Percentiles rank a stretch among this genome's conserved stretches.
phyloP scores from a whole-genome alignment of 2,329 filamentous ascomycete genomes.

The Davidsoniella eucalypti region DNA sequence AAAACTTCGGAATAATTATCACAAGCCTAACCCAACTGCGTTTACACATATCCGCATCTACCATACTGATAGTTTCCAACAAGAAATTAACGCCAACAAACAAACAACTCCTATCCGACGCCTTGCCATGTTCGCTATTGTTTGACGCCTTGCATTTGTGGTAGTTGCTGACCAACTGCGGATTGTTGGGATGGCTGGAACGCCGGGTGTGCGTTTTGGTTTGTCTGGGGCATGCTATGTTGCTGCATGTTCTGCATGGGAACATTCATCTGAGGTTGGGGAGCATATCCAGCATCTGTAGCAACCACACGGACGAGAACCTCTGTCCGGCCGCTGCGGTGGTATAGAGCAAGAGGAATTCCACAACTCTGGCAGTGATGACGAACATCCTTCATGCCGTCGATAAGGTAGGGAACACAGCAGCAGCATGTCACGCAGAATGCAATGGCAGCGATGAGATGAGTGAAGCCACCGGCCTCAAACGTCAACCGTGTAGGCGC shows the following conservation, averaged over 20 bases:
- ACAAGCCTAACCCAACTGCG: too few relatives aligned
- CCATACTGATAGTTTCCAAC: too few relatives aligned
- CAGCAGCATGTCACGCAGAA: slow-evolving; percentile 16
- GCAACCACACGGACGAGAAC: slow-evolving; percentile 14
- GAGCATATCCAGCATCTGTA: background rate
- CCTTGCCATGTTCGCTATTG: too few relatives aligned
- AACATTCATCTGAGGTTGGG: background rate
- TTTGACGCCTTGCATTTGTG: too few relatives aligned
- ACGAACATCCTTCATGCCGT: slow-evolving; percentile 15
- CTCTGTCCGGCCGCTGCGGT: slow-evolving; percentile 17
- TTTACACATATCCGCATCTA: too few relatives aligned
- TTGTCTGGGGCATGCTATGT: background rate
- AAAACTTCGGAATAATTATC: too few relatives aligned
- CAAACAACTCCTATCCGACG: too few relatives aligned
- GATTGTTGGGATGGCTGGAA: too few relatives aligned
- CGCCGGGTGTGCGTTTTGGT: too few relatives aligned
- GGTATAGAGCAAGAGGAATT: slow-evolving; percentile 16
- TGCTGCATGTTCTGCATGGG: background rate
- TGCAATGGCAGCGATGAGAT: slow-evolving; percentile 14
- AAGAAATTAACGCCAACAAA: too few relatives aligned
- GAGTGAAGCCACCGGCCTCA: slow-evolving; percentile 14
- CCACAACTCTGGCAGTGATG: slow-evolving; percentile 16
- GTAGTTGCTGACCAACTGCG: too few relatives aligned
- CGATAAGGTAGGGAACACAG: slow-evolving; percentile 16
- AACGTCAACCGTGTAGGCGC: slow-evolving; percentile 1